These are phyloP conservation scores for Ramicandelaber brevisporus DNA, from an alignment of 192 early-diverging fungal genomes.

Conservation along the genomic window DNA sequence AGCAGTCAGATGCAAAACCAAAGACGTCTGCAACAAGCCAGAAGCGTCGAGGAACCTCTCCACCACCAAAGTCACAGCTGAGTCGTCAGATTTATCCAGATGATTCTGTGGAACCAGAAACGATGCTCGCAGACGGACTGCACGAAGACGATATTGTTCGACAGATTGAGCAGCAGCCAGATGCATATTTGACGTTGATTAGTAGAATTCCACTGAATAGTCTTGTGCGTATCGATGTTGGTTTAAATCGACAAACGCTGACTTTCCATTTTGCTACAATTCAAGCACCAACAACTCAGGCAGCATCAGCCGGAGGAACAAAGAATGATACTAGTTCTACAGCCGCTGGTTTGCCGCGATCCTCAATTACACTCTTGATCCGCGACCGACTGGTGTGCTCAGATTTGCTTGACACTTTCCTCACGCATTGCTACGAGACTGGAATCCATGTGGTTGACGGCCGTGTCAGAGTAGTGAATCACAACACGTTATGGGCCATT, in stretches of 20 bases:
- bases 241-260: slow-evolving; percentile 17
- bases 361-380: slow-evolving; percentile 15
- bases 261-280: slow-evolving; percentile 12
- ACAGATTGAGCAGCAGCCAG: slow-evolving; percentile 10
- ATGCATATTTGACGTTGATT: slow-evolving; percentile 8
- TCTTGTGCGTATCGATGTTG: slow-evolving; percentile 18
- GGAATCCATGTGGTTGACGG: slow-evolving; percentile 7
- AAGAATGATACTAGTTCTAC: not conserved
- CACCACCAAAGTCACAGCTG: not conserved
- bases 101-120: too few relatives aligned
- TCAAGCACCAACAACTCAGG: not conserved
- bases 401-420: slow-evolving; percentile 16
- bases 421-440: slow-evolving; percentile 16
- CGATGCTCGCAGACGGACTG: too few relatives aligned
- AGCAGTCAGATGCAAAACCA: not conserved
- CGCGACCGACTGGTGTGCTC: slow-evolving; percentile 20
- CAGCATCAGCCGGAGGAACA: not conserved
- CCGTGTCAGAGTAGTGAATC: slow-evolving; percentile 17
- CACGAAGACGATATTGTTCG: too few relatives aligned
- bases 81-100: too few relatives aligned
- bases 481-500: slow-evolving; percentile 25
- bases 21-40: not conserved
- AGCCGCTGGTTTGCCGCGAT: not conserved
- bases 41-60: not conserved
- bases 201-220: slow-evolving; percentile 8